A percentile compares a stretch with the other conserved stretches of the same genome.
Evolutionary conservation across 2,329 filamentous ascomycete species (phyloP).

Genomic region (Dothistroma pini): DNA sequence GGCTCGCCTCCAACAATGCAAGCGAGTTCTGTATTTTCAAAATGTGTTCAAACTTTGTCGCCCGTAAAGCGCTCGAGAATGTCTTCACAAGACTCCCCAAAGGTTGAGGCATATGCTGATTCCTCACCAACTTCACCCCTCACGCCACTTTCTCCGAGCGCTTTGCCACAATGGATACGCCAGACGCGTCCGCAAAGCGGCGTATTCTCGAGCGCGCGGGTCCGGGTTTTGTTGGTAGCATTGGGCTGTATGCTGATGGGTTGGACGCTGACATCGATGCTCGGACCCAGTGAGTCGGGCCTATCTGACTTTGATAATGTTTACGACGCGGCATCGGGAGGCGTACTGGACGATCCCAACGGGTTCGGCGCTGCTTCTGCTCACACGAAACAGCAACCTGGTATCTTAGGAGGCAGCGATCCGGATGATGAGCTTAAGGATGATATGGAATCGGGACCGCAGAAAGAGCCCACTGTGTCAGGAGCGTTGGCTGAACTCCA

Average conservation of each 20-base stretch:
- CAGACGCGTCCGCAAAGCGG: constrained; percentile 15
- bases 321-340: constrained; percentile 20
- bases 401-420: constrained; percentile 18
- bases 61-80: constrained; percentile 6
- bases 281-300: constrained; percentile 20
- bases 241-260: constrained; percentile 30
- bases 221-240: constrained; percentile 27
- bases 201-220: constrained; percentile 21
- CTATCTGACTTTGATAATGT: constrained; percentile 6
- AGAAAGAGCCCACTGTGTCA: constrained; percentile 28
- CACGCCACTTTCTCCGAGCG: constrained; percentile 24
- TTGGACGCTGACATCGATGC: constrained; percentile 30
- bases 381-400: constrained; percentile 8
- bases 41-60: not conserved
- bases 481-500: constrained; percentile 34
- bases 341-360: constrained; percentile 25
- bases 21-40: not conserved
- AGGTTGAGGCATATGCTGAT: constrained; percentile 23
- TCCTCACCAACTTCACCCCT: constrained; percentile 24
- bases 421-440: constrained; percentile 15
- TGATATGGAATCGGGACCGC: constrained; percentile 3
- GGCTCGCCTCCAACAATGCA: not conserved
- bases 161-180: constrained; percentile 31
- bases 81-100: constrained; percentile 24
- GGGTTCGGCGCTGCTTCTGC: constrained; percentile 18